A percentile compares a stretch with the other conserved stretches of the same genome.
Evolutionary conservation across 2,329 filamentous ascomycete species (phyloP).

Genomic region (Neonectria faginata): DNA sequence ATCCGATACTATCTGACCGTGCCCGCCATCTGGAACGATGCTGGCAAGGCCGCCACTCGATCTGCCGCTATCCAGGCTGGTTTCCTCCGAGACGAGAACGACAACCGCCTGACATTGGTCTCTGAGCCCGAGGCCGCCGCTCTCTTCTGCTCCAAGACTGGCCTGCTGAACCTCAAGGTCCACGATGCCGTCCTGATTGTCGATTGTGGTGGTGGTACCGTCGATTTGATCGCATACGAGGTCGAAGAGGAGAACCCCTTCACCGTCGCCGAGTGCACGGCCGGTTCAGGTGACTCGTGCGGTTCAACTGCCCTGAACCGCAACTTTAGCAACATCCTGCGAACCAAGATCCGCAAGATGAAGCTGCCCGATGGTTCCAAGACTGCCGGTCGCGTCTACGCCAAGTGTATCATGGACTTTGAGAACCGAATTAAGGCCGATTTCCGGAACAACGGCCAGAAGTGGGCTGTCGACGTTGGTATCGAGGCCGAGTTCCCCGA

Average conservation of each 20-base stretch:
- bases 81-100: slow-evolving; percentile 96
- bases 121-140: slow-evolving; percentile 97
- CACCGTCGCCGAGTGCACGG: slow-evolving; percentile 96
- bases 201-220: slow-evolving; percentile 97
- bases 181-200: slow-evolving; percentile 98
- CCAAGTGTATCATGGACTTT: slow-evolving; percentile 99
- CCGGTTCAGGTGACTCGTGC: slow-evolving; percentile 96
- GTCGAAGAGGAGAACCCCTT: slow-evolving; percentile 98
- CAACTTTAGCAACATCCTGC: slow-evolving; percentile 97
- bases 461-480: slow-evolving; percentile 98
- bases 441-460: slow-evolving; percentile 98
- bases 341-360: slow-evolving; percentile 99
- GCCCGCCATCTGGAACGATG: slow-evolving; percentile 99
- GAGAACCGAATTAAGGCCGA: slow-evolving; percentile 99
- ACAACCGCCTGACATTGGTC: slow-evolving; percentile 93
- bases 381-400: slow-evolving; percentile 97
- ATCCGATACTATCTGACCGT: slow-evolving; percentile 98
- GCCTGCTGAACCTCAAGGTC: slow-evolving; percentile 95
- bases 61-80: slow-evolving; percentile 97
- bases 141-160: slow-evolving; percentile 97
- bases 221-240: slow-evolving; percentile 98
- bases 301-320: slow-evolving; percentile 98
- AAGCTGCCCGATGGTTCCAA: slow-evolving; percentile 97
- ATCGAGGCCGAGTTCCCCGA: slow-evolving; percentile 99
- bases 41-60: slow-evolving; percentile 95